A percentile compares a stretch with the other conserved stretches of the same genome.
phyloP scores from a whole-genome alignment of 805 yeast species.

The Kodamaea kaohsiungensis region DNA sequence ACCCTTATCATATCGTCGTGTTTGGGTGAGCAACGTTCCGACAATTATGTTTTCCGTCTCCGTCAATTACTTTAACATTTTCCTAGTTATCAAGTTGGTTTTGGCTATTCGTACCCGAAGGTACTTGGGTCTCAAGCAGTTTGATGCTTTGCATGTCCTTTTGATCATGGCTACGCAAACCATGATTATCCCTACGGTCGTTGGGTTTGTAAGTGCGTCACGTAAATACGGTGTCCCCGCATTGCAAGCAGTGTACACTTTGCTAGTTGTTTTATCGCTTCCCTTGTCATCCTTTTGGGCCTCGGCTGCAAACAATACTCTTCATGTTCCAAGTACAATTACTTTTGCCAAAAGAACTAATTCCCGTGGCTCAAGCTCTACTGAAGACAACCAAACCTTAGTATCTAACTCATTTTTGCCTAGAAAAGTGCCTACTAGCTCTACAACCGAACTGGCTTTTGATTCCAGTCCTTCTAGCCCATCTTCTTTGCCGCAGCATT shows the following conservation, averaged over 20 bases:
- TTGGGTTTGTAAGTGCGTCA: constrained; percentile 58
- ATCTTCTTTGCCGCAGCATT: neutral
- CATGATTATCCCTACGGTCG: constrained; percentile 71
- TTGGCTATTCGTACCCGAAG: constrained; percentile 73
- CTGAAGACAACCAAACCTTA: neutral
- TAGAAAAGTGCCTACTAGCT: neutral
- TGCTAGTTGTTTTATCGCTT: constrained; percentile 68
- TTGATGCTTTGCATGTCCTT: constrained; percentile 78
- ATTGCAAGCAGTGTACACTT: constrained; percentile 53
- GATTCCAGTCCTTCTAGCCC: neutral
- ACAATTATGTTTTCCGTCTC: constrained; percentile 69
- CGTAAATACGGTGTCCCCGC: constrained; percentile 31
- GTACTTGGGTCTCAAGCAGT: constrained; percentile 75
- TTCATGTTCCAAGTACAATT: constrained; percentile 14
- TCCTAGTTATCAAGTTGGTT: constrained; percentile 64
- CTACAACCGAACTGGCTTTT: neutral
- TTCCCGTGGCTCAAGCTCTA: neutral
- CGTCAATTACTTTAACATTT: constrained; percentile 58
- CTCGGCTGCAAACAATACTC: constrained; percentile 55
- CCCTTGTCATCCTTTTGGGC: constrained; percentile 94
- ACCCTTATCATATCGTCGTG: neutral
- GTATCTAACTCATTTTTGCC: neutral
- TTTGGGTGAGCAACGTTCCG: constrained; percentile 53
- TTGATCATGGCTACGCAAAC: constrained; percentile 83
- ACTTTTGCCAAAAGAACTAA: neutral